Evolutionary conservation across 1,139 yeast species (phyloP), one percentile per base, ranked within the genome.

Genomic region (Sugiyamaella pinicola): DNA sequence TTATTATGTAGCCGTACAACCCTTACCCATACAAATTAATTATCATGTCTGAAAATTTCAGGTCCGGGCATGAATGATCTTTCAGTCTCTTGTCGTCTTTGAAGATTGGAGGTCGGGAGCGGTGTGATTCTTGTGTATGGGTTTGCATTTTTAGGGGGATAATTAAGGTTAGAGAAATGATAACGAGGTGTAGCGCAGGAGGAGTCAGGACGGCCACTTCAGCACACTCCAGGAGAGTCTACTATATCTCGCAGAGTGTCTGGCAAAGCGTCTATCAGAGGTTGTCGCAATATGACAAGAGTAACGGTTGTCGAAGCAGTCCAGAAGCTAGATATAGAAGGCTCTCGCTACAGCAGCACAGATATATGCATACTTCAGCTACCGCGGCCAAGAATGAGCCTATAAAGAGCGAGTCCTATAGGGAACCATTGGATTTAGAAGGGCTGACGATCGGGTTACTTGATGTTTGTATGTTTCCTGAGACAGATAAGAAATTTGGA

Each of bases 341-440:
- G 28, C 28, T 9, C 6, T 24, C 9, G 9, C 9, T 24, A 24
- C 28, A 24, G n/a, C 31, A 26, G 10, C 31, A 26, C 4, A 5
- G 35, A 31, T 26, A 24, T 17, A 17, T 49, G 34, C 43, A 48
- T 15, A 37, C 44, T 6, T 42, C 52, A 19, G 17, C 17, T 13
- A 6, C 34, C 7, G 15, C 41, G 19, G 29, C 47, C 9, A 31
- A 26, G 22, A 26, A 15, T 40, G 39, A 29, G 17, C 28, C 34
- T 33, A 45, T 51, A 3, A 33, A 26, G 22, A 33, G 51, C 12
- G 21, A 28, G 28, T 33, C 47, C 5, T 51, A 51, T 38, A 17
- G 24, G 29, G 47, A 51, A 21, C 38, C 51, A 33, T 28, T 51
- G 15, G 50, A 51, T 34, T 7, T 33, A 15, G 42, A 39, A 10